phyloP scores from a whole-genome alignment of 306 rosid genomes.

The Fragaria iinumae region DNA sequence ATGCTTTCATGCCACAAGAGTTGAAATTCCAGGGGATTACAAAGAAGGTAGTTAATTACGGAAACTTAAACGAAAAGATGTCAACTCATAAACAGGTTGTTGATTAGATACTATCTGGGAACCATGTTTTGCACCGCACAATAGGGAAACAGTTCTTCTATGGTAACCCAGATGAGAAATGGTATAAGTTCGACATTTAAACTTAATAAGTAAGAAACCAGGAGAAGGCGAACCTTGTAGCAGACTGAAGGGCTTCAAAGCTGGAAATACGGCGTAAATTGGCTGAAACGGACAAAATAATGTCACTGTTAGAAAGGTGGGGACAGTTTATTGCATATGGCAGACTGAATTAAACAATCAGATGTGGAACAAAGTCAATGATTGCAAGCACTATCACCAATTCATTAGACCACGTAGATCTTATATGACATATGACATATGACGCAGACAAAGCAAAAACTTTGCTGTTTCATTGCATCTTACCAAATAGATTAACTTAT shows the following conservation, averaged over 20 bases:
- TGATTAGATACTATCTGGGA: not conserved
- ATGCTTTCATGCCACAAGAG: not conserved
- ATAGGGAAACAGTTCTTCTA: not conserved
- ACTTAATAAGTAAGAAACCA: not conserved
- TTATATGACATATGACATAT: not conserved
- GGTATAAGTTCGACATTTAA: not conserved
- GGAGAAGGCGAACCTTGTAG: constrained; percentile 58
- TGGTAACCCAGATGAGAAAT: not conserved
- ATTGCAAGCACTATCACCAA: not conserved
- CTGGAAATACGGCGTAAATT: constrained; percentile 71
- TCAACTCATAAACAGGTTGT: not conserved
- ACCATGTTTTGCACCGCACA: not conserved
- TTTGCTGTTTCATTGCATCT: not conserved
- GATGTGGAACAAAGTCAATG: not conserved
- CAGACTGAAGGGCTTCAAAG: constrained; percentile 85
- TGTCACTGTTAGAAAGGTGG: not conserved
- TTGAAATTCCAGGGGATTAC: not conserved
- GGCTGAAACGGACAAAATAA: constrained; percentile 50
- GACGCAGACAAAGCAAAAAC: not conserved
- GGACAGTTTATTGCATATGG: constrained; percentile 1
- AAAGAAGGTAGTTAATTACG: not conserved
- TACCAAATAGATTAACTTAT: not conserved
- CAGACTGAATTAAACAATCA: constrained; percentile 1
- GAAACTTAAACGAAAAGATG: not conserved
- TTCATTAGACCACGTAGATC: not conserved